Percentiles rank a stretch among this genome's conserved stretches.
Evolutionary conservation across 345 rosid species (phyloP).

Genomic region (Microcos paniculata): DNA sequence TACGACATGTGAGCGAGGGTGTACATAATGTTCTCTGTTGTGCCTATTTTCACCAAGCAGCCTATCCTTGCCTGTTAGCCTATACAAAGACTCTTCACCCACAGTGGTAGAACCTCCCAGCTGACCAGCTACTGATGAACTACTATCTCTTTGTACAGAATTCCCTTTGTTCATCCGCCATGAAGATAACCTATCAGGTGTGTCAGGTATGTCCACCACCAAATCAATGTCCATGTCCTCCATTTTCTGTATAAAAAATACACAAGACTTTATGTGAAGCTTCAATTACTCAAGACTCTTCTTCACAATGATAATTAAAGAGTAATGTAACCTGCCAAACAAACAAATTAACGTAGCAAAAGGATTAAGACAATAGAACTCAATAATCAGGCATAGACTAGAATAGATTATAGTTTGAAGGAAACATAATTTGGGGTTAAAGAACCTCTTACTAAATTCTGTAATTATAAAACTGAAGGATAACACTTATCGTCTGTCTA

Average conservation of each 20-base stretch:
- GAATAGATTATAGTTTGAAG: no score
- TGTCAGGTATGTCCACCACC: constrained; percentile 63
- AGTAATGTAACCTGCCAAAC: background rate
- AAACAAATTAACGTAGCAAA: no score
- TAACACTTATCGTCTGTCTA: no score
- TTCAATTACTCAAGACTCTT: background rate
- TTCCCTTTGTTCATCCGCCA: constrained; percentile 23
- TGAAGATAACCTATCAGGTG: constrained; percentile 65
- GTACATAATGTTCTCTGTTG: constrained; percentile 25
- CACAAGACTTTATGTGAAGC: background rate
- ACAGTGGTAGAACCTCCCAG: constrained; percentile 27
- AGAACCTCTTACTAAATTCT: no score
- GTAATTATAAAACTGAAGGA: no score
- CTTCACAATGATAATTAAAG: background rate
- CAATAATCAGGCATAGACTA: no score
- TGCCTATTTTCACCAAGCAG: constrained; percentile 30
- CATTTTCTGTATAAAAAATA: constrained; percentile 45
- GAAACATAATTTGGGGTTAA: no score
- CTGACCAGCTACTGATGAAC: constrained; percentile 32
- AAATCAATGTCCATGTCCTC: constrained; percentile 71
- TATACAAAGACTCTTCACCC: constrained; percentile 33
- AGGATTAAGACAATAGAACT: no score
- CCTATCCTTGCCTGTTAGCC: constrained; percentile 28
- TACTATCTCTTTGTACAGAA: constrained; percentile 32
- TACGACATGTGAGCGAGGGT: constrained; percentile 28